These are phyloP conservation scores for Penicillium sp. DNA, from an alignment of 2,329 filamentous ascomycete genomes.

Conservation along the genomic window DNA sequence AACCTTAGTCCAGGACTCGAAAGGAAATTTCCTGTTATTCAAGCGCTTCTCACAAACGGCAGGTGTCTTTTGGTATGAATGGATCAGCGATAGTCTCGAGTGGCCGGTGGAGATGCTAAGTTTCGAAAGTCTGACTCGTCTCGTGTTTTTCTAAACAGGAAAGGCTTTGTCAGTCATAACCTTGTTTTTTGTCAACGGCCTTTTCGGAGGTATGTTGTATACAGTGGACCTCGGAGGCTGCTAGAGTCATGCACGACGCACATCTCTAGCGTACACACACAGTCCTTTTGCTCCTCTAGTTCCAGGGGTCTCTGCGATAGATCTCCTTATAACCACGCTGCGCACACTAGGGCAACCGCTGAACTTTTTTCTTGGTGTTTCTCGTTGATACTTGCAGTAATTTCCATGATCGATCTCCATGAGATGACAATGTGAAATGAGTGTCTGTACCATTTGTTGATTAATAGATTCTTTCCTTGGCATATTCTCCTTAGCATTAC, in stretches of 20 bases:
- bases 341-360: not conserved
- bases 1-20: not conserved
- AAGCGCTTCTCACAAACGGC: not conserved
- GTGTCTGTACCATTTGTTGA: constrained; percentile 1
- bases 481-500: not conserved
- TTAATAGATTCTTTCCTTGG: not conserved
- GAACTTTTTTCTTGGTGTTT: not conserved
- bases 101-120: not conserved
- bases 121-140: not conserved
- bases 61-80: not conserved
- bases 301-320: not conserved
- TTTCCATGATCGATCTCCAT: not conserved
- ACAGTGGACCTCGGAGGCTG: constrained; percentile 1
- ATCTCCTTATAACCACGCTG: not conserved
- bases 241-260: constrained; percentile 6
- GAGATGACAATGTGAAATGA: constrained; percentile 2
- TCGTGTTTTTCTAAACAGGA: not conserved
- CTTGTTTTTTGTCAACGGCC: not conserved
- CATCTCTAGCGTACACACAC: not conserved
- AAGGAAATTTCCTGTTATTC: not conserved
- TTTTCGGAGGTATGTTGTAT: not conserved
- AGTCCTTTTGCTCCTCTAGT: constrained; percentile 1
- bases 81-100: not conserved
- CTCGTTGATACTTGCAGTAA: not conserved
- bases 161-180: not conserved